Evolutionary conservation across 768 basidiomycete genomes (phyloP), one percentile per base, ranked within the genome.

Genomic region (Tricholoma sp.): DNA sequence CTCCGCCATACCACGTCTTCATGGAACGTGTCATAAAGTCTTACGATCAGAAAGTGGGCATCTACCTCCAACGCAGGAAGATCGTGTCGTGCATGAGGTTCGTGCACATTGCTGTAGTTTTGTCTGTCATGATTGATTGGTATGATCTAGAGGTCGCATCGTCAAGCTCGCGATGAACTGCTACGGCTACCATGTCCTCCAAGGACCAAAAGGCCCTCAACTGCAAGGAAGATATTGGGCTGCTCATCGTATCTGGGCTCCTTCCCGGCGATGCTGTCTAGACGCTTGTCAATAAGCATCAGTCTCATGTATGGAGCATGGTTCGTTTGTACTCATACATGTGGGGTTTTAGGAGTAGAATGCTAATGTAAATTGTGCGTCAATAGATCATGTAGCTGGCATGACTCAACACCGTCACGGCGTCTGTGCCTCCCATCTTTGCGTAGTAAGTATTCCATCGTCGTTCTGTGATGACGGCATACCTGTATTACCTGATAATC

Each of bases 241-340:
- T 92, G 33, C 70, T 91, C 56, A 90, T 94, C 57, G 91, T 94
- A 18, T 88, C 88, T 2, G 91, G 93, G 67, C 79, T 94, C 39
- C 80, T 94, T 44, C 78, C 86, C 18, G 88, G 89, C 2, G 91
- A 94, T 66, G 91, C 91, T 6, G 89, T 89, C 1, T 81, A 89
- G 66, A 94, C 91, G 6, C 76, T 94, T 28, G 87, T 93, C 7
- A 93, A 93, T 69, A 94, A 94, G 68, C 91, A 94, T 67, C 89
- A 91, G 1, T 91, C 89, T n/a, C n/a, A 94, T 67, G 91, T 94
- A 31, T 94, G 91, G 91, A 91, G 89, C 72, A 93, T 92, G 79
- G 89, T 89, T 60, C 18, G 67, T 55, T 12, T 6, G 29, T 6
- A 41, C 20, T 28, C 31, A 13, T 4, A 4, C 15, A 13, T 52